Evolutionary conservation across 148 eudicot species (phyloP).

Genomic region (Rheum nobile): DNA sequence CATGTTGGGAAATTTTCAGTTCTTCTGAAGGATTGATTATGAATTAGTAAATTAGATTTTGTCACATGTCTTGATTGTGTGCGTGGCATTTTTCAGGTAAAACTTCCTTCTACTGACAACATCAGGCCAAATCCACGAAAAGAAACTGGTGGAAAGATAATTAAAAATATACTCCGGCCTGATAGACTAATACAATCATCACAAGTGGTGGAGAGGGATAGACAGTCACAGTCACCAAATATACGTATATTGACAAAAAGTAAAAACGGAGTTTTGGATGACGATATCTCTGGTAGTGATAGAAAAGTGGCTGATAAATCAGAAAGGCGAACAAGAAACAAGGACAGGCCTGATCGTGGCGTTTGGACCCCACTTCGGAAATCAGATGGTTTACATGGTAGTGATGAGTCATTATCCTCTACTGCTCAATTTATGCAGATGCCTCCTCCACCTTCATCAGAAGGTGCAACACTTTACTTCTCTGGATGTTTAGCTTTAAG

Average conservation of each 20-base stretch:
- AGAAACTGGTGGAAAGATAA: slow-evolving; percentile 2
- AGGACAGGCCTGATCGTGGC: slow-evolving; percentile 1
- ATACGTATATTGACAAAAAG: slow-evolving; percentile 2
- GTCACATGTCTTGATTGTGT: not conserved
- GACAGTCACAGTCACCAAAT: slow-evolving; percentile 1
- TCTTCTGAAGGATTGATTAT: not conserved
- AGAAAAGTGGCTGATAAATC: not conserved
- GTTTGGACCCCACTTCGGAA: slow-evolving; percentile 6
- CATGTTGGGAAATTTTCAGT: not conserved
- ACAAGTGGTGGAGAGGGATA: not conserved
- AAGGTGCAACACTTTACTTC: not conserved
- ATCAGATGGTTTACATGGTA: not conserved
- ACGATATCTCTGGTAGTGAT: not conserved
- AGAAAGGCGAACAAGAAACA: slow-evolving; percentile 1
- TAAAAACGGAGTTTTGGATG: not conserved
- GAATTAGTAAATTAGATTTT: not conserved
- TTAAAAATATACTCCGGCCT: not conserved
- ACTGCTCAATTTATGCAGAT: not conserved
- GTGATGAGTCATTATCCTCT: not conserved
- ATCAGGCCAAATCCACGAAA: not conserved
- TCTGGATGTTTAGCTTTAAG: not conserved
- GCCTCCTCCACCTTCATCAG: not conserved
- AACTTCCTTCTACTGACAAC: not conserved
- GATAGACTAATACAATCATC: slow-evolving; percentile 4
- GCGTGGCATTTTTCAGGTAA: not conserved